A percentile compares a stretch with the other conserved stretches of the same genome.
These are phyloP conservation scores for Phytophthora agathidicida DNA, from an alignment of 352 stramenopile species.

Conservation along the genomic window DNA sequence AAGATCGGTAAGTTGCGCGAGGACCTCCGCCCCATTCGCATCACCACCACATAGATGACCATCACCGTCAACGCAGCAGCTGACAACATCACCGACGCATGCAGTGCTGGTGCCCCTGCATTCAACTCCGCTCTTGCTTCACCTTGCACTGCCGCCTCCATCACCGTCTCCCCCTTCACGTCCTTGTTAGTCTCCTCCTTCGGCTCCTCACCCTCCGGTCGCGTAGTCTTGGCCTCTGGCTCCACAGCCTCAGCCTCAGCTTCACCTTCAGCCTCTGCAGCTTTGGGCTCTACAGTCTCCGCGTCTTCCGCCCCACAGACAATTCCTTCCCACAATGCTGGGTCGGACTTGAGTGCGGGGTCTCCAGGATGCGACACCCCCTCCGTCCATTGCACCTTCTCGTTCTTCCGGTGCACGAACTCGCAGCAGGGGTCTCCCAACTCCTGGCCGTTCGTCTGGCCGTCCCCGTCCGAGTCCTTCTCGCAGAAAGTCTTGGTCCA, in stretches of 20 bases:
- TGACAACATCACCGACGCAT: constrained; percentile 32
- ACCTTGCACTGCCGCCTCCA: neutral
- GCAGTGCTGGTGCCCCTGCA: constrained; percentile 9
- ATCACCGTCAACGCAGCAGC: constrained; percentile 14
- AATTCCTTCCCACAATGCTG: constrained; percentile 33
- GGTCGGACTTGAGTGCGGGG: constrained; percentile 21
- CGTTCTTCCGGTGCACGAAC: constrained; percentile 41
- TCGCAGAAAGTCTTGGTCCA: constrained; percentile 59
- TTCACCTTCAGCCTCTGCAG: neutral
- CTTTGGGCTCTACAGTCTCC: neutral
- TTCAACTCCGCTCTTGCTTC: neutral
- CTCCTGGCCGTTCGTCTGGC: constrained; percentile 35
- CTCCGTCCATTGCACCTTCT: constrained; percentile 32
- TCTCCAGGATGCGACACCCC: constrained; percentile 40
- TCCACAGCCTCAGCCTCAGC: neutral
- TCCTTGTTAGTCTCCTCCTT: constrained; percentile 1
- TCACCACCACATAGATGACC: constrained; percentile 19
- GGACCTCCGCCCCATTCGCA: constrained; percentile 8
- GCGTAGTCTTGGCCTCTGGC: no score
- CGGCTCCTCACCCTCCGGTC: no score
- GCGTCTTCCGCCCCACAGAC: constrained; percentile 17
- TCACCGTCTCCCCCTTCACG: neutral
- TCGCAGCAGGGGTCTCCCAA: constrained; percentile 53
- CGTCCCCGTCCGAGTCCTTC: constrained; percentile 35
- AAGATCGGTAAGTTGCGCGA: constrained; percentile 27